Percentiles rank a stretch among this genome's conserved stretches.
phyloP scores from a whole-genome alignment of 1,284 basidiomycete genomes.

The Sanghuangporus weigelae region DNA sequence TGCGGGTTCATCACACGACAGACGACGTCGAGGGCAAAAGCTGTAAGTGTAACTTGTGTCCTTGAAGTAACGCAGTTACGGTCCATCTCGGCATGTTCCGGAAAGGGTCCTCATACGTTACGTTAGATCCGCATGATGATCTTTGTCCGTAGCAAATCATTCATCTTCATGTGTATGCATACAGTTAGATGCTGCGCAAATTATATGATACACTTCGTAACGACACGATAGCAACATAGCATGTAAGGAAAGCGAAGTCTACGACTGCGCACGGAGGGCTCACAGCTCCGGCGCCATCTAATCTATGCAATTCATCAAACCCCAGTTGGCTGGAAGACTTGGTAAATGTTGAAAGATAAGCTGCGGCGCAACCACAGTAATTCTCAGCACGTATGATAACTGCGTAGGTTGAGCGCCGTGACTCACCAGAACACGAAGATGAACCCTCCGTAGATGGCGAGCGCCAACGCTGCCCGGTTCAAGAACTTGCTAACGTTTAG shows the following conservation, averaged over 20 bases:
- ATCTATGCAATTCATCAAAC: not conserved
- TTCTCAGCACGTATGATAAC: not conserved
- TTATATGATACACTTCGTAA: not conserved
- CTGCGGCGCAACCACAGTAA: conserved; percentile 31
- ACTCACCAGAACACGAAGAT: conserved; percentile 88
- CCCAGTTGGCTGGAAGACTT: conserved; percentile 37
- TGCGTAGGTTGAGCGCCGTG: not conserved
- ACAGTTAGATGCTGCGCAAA: not conserved
- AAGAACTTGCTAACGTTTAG: conserved; percentile 49
- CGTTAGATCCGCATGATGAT: not conserved
- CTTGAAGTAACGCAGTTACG: not conserved
- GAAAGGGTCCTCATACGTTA: not conserved
- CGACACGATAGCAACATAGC: not conserved
- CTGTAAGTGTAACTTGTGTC: not conserved
- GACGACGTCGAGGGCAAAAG: not conserved
- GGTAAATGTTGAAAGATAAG: conserved; percentile 72
- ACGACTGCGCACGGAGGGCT: not conserved
- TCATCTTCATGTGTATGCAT: not conserved
- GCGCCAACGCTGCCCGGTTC: conserved; percentile 57
- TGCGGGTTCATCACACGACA: not conserved
- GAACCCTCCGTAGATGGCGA: conserved; percentile 73
- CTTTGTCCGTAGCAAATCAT: not conserved
- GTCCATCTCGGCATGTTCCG: not conserved
- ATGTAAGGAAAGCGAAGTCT: not conserved
- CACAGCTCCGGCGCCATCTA: not conserved